Conservation (phyloP, 2,329 filamentous ascomycete genomes). For the Sporothrix inflata region DNA sequence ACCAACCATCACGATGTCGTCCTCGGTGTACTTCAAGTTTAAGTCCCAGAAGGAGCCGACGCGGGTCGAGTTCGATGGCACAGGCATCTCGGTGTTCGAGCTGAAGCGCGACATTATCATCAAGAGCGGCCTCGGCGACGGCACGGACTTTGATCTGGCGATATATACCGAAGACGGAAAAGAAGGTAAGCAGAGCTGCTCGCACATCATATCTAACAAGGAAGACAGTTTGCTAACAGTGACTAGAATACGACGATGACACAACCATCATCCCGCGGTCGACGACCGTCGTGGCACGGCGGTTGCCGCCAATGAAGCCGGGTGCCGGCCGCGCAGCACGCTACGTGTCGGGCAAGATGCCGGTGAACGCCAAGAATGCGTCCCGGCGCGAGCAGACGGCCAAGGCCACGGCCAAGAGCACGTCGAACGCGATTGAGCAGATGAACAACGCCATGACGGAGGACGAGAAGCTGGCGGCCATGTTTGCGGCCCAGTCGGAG, state of each 20-base stretch:
- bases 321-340: constrained; percentile 89
- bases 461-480: constrained; percentile 89
- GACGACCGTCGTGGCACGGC: constrained; percentile 86
- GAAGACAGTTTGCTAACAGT: constrained; percentile 4
- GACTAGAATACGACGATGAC: constrained; percentile 90
- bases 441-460: constrained; percentile 84
- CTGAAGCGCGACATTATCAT: constrained; percentile 98
- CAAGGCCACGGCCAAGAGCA: constrained; percentile 62
- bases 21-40: constrained; percentile 99
- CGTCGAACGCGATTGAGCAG: constrained; percentile 61
- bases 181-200: constrained; percentile 66
- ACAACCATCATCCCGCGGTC: constrained; percentile 96
- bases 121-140: constrained; percentile 90
- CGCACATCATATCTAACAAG: too few species aligned
- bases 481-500: constrained; percentile 86
- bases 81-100: constrained; percentile 96
- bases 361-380: constrained; percentile 80
- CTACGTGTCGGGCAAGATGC: constrained; percentile 96
- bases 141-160: constrained; percentile 92
- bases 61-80: constrained; percentile 94
- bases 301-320: constrained; percentile 79
- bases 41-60: constrained; percentile 97
- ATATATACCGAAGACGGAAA: constrained; percentile 91
- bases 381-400: constrained; percentile 66
- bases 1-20: constrained; percentile 69